Percentiles rank a stretch among this genome's conserved stretches.
These are phyloP conservation scores for Harringtonia lauricola DNA, from an alignment of 2,329 filamentous ascomycete genomes.

Conservation along the genomic window DNA sequence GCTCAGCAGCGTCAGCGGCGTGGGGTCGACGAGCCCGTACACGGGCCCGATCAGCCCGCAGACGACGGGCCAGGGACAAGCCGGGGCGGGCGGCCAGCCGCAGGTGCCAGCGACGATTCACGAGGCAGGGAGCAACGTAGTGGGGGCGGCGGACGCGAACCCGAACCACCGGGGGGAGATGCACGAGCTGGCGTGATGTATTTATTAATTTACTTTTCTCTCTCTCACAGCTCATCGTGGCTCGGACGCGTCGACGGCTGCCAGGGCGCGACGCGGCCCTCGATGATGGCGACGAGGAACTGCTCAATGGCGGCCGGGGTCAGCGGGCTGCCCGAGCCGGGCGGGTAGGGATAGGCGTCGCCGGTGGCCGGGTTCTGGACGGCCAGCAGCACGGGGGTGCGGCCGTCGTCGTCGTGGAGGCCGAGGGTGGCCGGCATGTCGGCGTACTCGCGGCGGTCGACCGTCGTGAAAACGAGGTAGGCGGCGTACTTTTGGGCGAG, in stretches of 20 bases:
- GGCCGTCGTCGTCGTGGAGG: conserved; percentile 10
- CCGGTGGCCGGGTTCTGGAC: conserved; percentile 34
- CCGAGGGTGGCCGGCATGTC: conserved; percentile 31
- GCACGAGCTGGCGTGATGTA: conserved; percentile 12
- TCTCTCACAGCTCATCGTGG: conserved; percentile 7
- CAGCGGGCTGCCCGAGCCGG: conserved; percentile 14
- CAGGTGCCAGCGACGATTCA: conserved; percentile 11
- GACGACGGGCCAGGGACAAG: conserved; percentile 2
- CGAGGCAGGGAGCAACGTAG: conserved; percentile 9
- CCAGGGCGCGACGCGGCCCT: conserved; percentile 29
- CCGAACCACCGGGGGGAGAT: conserved; percentile 12
- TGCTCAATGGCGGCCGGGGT: conserved; percentile 24
- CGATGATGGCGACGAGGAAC: conserved; percentile 33
- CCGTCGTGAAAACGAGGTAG: conserved; percentile 36
- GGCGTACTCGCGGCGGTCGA: conserved; percentile 32
- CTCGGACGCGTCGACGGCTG: too few species aligned
- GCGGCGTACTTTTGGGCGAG: conserved; percentile 34
- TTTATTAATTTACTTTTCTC: neutral
- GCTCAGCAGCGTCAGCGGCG: conserved; percentile 8
- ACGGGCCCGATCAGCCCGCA: conserved; percentile 7
- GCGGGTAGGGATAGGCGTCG: conserved; percentile 28
- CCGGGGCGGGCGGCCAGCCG: neutral
- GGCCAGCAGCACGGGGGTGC: conserved; percentile 19
- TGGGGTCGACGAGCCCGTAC: neutral
- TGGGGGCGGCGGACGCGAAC: conserved; percentile 4